phyloP scores from a whole-genome alignment of 257 asterid genomes.

The Solanum sejunctum region DNA sequence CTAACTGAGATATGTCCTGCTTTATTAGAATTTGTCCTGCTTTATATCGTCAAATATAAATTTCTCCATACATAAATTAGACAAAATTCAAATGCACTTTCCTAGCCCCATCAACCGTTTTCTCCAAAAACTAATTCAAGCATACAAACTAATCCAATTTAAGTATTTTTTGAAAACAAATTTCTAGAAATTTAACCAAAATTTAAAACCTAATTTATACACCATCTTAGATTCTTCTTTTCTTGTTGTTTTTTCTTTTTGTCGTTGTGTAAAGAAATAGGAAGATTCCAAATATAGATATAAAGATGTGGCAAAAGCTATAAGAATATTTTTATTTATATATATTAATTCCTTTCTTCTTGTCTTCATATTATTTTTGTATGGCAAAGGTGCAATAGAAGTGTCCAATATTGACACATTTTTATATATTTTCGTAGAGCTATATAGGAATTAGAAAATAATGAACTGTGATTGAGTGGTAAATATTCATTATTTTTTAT shows the following conservation, averaged over 20 bases:
- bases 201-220: not conserved
- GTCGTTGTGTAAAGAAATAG: not conserved
- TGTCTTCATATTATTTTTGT: not conserved
- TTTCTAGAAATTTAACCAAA: not conserved
- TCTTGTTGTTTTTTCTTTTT: too few species aligned
- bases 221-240: not conserved
- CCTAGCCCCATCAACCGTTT: not conserved
- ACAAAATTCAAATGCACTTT: not conserved
- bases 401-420: not conserved
- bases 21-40: too few species aligned
- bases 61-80: too few species aligned
- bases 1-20: too few species aligned
- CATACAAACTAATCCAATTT: not conserved
- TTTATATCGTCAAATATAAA: too few species aligned
- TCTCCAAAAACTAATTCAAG: not conserved
- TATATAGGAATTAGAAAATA: not conserved
- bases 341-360: not conserved
- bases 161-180: not conserved
- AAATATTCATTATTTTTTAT: not conserved
- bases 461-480: fast-evolving
- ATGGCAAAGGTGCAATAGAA: not conserved
- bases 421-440: not conserved
- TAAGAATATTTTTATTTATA: not conserved
- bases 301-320: not conserved
- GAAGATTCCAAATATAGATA: not conserved